phyloP scores from a whole-genome alignment of 345 rosid genomes.

The Aurinia saxatilis region DNA sequence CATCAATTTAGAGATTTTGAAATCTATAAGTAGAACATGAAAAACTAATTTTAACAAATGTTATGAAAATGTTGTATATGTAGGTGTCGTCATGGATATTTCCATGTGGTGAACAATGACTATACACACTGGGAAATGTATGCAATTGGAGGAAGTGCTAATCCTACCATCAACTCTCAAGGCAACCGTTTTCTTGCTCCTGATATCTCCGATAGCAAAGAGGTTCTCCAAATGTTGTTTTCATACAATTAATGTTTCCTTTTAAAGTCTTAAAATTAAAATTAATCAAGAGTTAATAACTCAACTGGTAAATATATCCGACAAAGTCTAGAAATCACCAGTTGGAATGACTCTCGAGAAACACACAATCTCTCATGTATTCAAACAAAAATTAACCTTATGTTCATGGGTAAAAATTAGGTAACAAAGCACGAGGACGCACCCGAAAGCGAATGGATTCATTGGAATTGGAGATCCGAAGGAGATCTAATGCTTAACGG shows the following conservation, averaged over 20 bases:
- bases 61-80: neutral
- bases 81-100: slow-evolving; percentile 77
- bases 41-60: neutral
- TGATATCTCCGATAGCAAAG: slow-evolving; percentile 46
- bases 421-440: slow-evolving; percentile 79
- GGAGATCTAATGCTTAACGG: slow-evolving; percentile 69
- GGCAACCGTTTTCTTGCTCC: slow-evolving; percentile 76
- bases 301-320: no score
- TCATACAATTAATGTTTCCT: neutral
- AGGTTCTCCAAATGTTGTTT: slow-evolving; percentile 31
- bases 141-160: slow-evolving; percentile 82
- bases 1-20: neutral
- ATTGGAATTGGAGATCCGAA: slow-evolving; percentile 81
- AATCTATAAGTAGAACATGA: neutral
- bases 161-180: slow-evolving; percentile 82
- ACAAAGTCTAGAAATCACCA: no score
- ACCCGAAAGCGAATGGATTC: slow-evolving; percentile 52
- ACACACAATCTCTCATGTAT: no score
- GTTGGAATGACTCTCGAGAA: no score
- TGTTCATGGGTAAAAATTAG: slow-evolving; percentile 12
- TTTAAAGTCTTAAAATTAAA: neutral
- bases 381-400: no score
- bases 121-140: slow-evolving; percentile 91
- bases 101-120: slow-evolving; percentile 92
- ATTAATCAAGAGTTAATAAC: no score